These are phyloP conservation scores for Medicago lupulina DNA, from an alignment of 306 rosid species.

Conservation along the genomic window DNA sequence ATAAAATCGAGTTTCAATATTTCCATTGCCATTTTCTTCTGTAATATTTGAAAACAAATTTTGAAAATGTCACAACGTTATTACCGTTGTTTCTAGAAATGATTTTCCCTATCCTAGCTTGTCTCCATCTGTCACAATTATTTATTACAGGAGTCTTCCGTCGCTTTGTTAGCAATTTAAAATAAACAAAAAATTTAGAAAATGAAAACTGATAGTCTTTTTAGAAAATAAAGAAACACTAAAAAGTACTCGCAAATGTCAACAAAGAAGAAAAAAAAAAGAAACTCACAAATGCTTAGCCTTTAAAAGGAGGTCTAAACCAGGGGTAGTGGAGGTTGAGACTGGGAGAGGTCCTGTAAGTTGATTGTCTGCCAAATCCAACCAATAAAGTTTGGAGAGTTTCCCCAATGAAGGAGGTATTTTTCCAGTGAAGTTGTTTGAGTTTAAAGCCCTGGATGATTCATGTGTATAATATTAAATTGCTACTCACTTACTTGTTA, in stretches of 20 bases:
- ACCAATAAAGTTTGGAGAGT: constrained; percentile 88
- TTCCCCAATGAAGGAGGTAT: constrained; percentile 90
- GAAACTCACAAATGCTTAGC: constrained; percentile 87
- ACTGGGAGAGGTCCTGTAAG: constrained; percentile 75
- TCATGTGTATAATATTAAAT: constrained; percentile 6
- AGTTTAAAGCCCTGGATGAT: constrained; percentile 80
- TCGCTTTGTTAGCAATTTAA: too few relatives aligned
- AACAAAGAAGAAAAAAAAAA: background rate
- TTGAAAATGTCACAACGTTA: too few relatives aligned
- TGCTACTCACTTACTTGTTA: background rate
- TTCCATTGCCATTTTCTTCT: too few relatives aligned
- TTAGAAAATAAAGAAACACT: too few relatives aligned
- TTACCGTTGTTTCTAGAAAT: too few relatives aligned
- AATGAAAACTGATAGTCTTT: too few relatives aligned
- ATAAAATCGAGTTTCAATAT: too few relatives aligned
- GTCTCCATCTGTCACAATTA: too few relatives aligned
- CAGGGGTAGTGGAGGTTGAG: constrained; percentile 62
- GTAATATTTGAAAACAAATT: too few relatives aligned
- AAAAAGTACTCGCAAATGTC: constrained; percentile 54
- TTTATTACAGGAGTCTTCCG: too few relatives aligned
- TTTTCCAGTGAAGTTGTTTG: constrained; percentile 76
- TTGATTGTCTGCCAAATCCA: constrained; percentile 86
- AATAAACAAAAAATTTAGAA: background rate
- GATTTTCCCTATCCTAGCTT: too few relatives aligned
- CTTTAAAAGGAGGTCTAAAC: constrained; percentile 79